Base-by-base conservation (phyloP, 768 basidiomycete species). In the Clathrus columnatus region DNA sequence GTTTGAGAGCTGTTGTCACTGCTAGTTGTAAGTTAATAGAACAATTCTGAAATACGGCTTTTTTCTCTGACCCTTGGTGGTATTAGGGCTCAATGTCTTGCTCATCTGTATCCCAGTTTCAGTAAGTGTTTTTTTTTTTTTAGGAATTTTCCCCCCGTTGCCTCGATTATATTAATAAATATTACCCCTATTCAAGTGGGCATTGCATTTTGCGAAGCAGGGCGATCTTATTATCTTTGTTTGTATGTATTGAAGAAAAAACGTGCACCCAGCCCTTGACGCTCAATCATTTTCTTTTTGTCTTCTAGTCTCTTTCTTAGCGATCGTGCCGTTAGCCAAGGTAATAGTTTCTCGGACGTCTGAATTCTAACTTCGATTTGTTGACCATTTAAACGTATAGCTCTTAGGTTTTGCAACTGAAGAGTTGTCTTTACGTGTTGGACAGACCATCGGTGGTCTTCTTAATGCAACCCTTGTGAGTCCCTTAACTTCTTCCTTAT, bases 251-350 rank as follows among this genome's bases (percentile, higher is more conserved):
- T 44, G 30, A 30, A 11, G n/a, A n/a, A n/a, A n/a, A n/a, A n/a
- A n/a, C n/a, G n/a, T n/a, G n/a, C n/a, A n/a, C n/a, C n/a, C n/a
- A n/a, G n/a, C n/a, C n/a, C n/a, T n/a, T n/a, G n/a, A n/a, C n/a
- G n/a, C n/a, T n/a, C n/a, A n/a, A n/a, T n/a, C n/a, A n/a, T n/a
- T n/a, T n/a, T n/a, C n/a, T n/a, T n/a, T n/a, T n/a, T n/a, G n/a
- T n/a, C 41, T 45, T 57, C 51, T 58, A 88, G 85, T 85, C 63
- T 81, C 83, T 1, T 90, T 92, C 65, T 68, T 89, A 43, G 81
- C 91, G 7, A 93, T 93, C 56, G 79, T 93, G 57, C 91, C 91
- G 5, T 74, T 92, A 5, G 90, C 90, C 41, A 88, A 90, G 70
- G 85, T 85, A 42, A 14, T 68, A 57, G 24, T 26, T 23, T 21